These are phyloP conservation scores for Suhomyces canberraensis DNA, from an alignment of 805 yeast species.

Conservation along the genomic window DNA sequence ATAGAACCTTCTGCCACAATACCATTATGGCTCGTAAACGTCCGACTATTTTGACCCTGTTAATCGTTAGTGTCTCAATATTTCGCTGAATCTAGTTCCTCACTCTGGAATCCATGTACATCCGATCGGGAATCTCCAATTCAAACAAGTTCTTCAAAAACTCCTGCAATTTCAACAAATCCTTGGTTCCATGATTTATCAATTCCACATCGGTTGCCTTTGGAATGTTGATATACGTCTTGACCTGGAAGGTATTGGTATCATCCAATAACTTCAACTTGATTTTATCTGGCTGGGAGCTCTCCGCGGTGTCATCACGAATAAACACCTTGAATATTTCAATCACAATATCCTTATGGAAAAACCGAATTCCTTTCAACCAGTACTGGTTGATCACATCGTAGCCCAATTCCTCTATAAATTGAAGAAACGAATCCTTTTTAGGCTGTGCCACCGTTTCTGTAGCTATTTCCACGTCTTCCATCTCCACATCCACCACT, in stretches of 20 bases:
- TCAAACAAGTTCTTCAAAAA: conserved; percentile 67
- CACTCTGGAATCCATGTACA: conserved; percentile 76
- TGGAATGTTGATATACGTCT: conserved; percentile 67
- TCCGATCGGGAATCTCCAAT: conserved; percentile 72
- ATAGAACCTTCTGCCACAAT: too few relatives aligned
- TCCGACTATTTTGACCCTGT: too few relatives aligned
- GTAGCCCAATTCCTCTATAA: conserved; percentile 69
- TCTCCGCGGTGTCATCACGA: conserved; percentile 28
- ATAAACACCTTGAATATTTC: conserved; percentile 52
- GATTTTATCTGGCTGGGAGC: conserved; percentile 16
- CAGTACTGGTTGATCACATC: conserved; percentile 58
- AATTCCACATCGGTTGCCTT: conserved; percentile 73
- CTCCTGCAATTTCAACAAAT: conserved; percentile 58
- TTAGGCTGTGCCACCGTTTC: conserved; percentile 1
- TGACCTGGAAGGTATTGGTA: conserved; percentile 57
- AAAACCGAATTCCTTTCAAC: conserved; percentile 59
- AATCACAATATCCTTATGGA: conserved; percentile 57
- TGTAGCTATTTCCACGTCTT: neutral
- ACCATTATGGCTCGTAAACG: too few relatives aligned
- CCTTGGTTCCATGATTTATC: conserved; percentile 61
- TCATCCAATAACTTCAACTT: conserved; percentile 44
- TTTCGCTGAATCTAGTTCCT: too few relatives aligned
- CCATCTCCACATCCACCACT: neutral
- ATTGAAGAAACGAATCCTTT: conserved; percentile 38
- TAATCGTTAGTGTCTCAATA: too few relatives aligned